phyloP scores from a whole-genome alignment of 2,329 filamentous ascomycete species.

The Fusarium torulosum region DNA sequence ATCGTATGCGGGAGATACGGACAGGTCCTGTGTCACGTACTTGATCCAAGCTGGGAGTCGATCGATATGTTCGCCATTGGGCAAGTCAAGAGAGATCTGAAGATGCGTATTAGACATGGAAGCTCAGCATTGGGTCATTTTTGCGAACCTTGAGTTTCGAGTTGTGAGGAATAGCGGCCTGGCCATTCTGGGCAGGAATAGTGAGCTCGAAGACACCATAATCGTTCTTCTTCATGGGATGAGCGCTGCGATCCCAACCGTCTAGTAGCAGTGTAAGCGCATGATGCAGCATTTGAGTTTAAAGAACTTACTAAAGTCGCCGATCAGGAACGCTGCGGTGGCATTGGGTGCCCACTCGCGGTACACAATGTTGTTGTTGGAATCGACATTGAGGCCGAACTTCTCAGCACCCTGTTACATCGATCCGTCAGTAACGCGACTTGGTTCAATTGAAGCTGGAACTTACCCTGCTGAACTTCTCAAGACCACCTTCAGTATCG shows the following conservation, averaged over 20 bases:
- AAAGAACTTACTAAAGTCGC: slow-evolving; percentile 84
- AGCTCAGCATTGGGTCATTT: not conserved
- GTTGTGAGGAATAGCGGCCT: slow-evolving; percentile 87
- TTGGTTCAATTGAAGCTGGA: not conserved
- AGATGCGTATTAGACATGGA: slow-evolving; percentile 15
- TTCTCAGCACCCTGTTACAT: slow-evolving; percentile 79
- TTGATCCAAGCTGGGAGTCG: slow-evolving; percentile 97
- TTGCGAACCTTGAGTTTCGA: slow-evolving; percentile 89
- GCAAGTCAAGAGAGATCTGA: slow-evolving; percentile 85
- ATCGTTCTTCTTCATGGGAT: slow-evolving; percentile 86
- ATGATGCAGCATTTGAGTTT: not conserved
- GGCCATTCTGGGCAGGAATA: slow-evolving; percentile 78
- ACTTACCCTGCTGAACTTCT: slow-evolving; percentile 88
- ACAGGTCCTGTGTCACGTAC: slow-evolving; percentile 93
- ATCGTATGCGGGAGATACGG: slow-evolving; percentile 91
- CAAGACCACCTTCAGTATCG: slow-evolving; percentile 85
- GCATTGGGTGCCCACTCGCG: slow-evolving; percentile 98
- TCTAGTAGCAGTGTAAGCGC: slow-evolving; percentile 65
- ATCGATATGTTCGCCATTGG: slow-evolving; percentile 84
- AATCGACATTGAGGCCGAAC: slow-evolving; percentile 85
- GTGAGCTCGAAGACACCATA: slow-evolving; percentile 90
- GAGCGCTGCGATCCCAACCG: slow-evolving; percentile 84
- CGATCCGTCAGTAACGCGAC: slow-evolving; percentile 14
- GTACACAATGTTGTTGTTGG: slow-evolving; percentile 88
- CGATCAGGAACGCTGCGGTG: slow-evolving; percentile 84